A percentile compares a stretch with the other conserved stretches of the same genome.
These are phyloP conservation scores for Pseudogymnoascus sp. DNA, from an alignment of 2,329 filamentous ascomycete species.

Conservation along the genomic window DNA sequence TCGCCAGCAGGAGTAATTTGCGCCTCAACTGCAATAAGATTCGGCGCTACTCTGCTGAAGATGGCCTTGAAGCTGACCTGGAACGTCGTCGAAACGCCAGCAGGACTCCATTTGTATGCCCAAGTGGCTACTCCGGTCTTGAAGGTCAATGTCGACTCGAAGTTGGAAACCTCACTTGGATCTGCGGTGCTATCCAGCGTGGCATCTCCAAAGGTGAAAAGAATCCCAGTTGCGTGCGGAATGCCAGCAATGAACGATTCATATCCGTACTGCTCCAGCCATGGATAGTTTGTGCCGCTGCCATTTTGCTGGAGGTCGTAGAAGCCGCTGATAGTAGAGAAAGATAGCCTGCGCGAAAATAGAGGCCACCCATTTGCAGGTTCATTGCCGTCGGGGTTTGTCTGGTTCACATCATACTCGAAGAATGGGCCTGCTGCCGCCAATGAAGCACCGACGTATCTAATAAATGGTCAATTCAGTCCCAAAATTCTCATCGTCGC, in stretches of 20 bases:
- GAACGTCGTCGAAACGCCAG: constrained; percentile 37
- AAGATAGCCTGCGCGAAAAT: constrained; percentile 52
- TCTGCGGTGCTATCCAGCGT: constrained; percentile 54
- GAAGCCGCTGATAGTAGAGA: constrained; percentile 60
- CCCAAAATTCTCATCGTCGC: background rate
- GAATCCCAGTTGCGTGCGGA: constrained; percentile 56
- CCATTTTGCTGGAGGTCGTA: constrained; percentile 51
- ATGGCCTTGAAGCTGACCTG: constrained; percentile 52
- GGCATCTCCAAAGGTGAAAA: constrained; percentile 45
- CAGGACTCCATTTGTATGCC: constrained; percentile 58
- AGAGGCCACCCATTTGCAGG: constrained; percentile 58
- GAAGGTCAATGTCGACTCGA: constrained; percentile 52
- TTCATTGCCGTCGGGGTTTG: constrained; percentile 21
- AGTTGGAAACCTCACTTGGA: constrained; percentile 49
- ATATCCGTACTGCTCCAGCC: constrained; percentile 59
- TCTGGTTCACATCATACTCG: constrained; percentile 26
- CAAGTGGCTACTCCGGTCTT: constrained; percentile 54
- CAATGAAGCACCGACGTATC: constrained; percentile 26
- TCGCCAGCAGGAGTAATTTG: constrained; percentile 46
- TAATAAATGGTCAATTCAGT: constrained; percentile 12
- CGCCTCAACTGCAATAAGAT: constrained; percentile 41
- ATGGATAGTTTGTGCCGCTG: constrained; percentile 55
- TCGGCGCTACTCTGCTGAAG: constrained; percentile 34
- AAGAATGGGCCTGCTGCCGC: constrained; percentile 26
- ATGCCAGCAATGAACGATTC: constrained; percentile 65